Evolutionary conservation across 108 stramenopile genomes (phyloP), one percentile per base, ranked within the genome.

Genomic region (Cyclotella choctawhatcheeana): DNA sequence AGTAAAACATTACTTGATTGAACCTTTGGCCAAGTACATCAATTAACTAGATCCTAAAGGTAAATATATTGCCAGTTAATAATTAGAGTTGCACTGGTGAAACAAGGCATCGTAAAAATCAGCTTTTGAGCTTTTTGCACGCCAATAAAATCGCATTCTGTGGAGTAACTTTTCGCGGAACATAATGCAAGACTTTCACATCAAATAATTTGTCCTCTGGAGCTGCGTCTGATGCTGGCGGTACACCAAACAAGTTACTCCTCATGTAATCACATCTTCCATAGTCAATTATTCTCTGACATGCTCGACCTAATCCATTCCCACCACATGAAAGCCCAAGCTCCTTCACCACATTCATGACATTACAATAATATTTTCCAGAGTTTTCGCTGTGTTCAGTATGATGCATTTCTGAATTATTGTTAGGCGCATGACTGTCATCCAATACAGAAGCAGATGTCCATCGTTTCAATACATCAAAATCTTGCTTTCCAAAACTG

Each of bases 271-370:
- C 69, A 30, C 63, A 61, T 58, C 93, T 68, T 33, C 91, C 93
- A 65, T 82, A 82, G 58, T 94, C 93, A 45, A 94, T 86, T 18
- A 94, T 59, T 25, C 93, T 61, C 52, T 94, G 93, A 58, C 93
- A 94, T 33, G 93, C 93, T 32, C 93, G 64, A 10, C 93, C 91
- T 14, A 94, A 69, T 25, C 93, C 91, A 70, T 80, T 73, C 18
- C 80, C 76, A 40, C 89, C 91, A 67, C 91, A 94, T 2, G 67
- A n/a, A 31, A 94, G 71, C 1, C 76, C 48, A 56, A 88, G 62
- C 22, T 80, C 48, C 27, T 76, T 30, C 14, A 85, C 90, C 30
- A 94, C 63, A 7, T 54, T 58, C 31, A 67, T 67, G 12, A 79
- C 64, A 37, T 76, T 52, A 8, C 56, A 62, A 20, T 67, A 32